Evolutionary conservation across 2,329 filamentous ascomycete genomes (phyloP).

Genomic region (Cladorrhinum sp.): DNA sequence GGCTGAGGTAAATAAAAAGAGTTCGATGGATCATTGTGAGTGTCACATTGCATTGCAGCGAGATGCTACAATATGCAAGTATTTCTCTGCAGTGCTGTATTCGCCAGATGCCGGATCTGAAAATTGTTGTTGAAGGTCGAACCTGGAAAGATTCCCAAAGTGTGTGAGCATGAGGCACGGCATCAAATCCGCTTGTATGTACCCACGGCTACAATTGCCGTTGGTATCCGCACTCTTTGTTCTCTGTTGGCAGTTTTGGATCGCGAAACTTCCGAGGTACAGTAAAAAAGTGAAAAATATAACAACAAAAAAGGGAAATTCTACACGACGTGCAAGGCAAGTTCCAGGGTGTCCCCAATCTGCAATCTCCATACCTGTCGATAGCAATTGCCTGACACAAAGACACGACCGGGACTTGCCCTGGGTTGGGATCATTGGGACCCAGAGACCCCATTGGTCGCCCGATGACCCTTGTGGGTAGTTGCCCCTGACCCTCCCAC

Average conservation of each 20-base stretch:
- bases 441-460: slow-evolving; percentile 9
- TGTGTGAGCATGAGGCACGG: not conserved
- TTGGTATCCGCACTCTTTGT: not conserved
- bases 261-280: not conserved
- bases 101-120: not conserved
- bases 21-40: not conserved
- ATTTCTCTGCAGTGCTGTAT: not conserved
- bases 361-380: not conserved
- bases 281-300: not conserved
- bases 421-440: not conserved
- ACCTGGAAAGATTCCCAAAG: not conserved
- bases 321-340: not conserved
- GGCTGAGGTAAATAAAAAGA: not conserved
- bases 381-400: not conserved
- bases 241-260: not conserved
- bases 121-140: not conserved
- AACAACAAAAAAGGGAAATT: not conserved
- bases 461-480: slow-evolving; percentile 4
- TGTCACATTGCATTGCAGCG: not conserved
- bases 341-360: not conserved
- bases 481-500: slow-evolving; percentile 7
- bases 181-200: not conserved
- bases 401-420: slow-evolving; percentile 5
- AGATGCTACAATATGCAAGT: not conserved
- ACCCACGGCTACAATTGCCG: not conserved